Base-by-base conservation (phyloP, 1,139 yeast genomes). In the Yamadazyma oceani region DNA sequence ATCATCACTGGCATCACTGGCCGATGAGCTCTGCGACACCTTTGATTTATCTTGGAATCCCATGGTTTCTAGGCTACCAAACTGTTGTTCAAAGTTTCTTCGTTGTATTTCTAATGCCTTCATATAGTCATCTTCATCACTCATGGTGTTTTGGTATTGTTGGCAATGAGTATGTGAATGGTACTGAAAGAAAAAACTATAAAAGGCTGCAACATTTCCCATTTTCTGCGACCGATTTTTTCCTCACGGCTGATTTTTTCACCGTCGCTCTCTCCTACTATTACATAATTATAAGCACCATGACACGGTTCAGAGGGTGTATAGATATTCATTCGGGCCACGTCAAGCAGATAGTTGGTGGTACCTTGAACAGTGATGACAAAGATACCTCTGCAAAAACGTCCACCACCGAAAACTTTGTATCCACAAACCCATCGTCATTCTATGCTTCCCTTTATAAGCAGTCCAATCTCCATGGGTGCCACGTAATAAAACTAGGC, bases 261-360 rank as follows among this genome's bases (percentile, higher is more conserved):
- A 17, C 24, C 25, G 15, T 10, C 23, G 23, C 23, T 7, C 7
- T 21, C 23, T 21, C 10, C 9, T 8, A 21, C 7, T 21, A 21
- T 21, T n/a, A n/a, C n/a, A n/a, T n/a, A n/a, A n/a, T n/a, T n/a
- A n/a, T n/a, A n/a, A n/a, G n/a, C 14, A 27, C 9, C 23, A 90
- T 90, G 97, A 90, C 97, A 1, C 73, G 74, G 42, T 94, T 87
- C 63, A 78, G 92, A 55, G 98, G 97, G 1, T 92, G 98, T 54
- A 92, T 92, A 30, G 98, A 92, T 59, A 82, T 92, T 44, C 98
- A 92, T 58, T 77, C 85, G 4, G 98, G 98, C 2, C 84, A 86
- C 49, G 98, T 92, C 45, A 94, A 92, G 57, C 98, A 92, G 60
- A 92, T 92, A 37, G 97, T 94, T 0, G 98, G 98, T 3, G 96